Evolutionary conservation across 768 basidiomycete species (phyloP).

Genomic region (Serpula lacrymans): DNA sequence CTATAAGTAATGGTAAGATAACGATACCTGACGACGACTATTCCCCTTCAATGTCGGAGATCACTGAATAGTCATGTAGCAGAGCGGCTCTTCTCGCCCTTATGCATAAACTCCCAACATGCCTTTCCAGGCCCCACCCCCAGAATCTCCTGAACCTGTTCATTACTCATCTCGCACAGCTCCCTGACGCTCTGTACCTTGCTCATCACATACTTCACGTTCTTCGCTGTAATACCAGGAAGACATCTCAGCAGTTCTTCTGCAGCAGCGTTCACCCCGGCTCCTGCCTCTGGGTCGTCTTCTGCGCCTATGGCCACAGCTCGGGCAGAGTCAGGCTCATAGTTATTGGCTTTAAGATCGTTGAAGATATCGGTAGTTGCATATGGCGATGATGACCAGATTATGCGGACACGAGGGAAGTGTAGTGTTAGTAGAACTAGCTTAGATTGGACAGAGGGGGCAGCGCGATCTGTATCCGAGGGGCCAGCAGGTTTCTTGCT

Average conservation of each 20-base stretch:
- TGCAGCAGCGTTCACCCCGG: conserved; percentile 67
- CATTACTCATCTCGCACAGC: conserved; percentile 60
- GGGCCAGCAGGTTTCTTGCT: conserved; percentile 41
- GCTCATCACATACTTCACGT: conserved; percentile 79
- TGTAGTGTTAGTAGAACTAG: conserved; percentile 84
- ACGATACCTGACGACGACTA: too few relatives aligned
- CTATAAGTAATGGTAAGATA: too few relatives aligned
- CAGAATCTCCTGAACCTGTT: conserved; percentile 66
- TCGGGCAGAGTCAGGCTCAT: conserved; percentile 75
- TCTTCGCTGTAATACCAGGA: conserved; percentile 84
- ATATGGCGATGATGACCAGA: conserved; percentile 97
- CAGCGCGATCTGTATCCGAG: conserved; percentile 28
- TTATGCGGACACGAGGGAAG: conserved; percentile 89
- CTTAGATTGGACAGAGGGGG: conserved; percentile 80
- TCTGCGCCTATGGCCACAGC: conserved; percentile 83
- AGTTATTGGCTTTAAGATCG: conserved; percentile 78
- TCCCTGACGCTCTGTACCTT: conserved; percentile 75
- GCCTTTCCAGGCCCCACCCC: conserved; percentile 79
- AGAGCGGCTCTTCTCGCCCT: conserved; percentile 56
- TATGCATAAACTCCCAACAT: conserved; percentile 82
- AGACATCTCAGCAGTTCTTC: conserved; percentile 81
- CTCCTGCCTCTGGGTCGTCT: conserved; percentile 62
- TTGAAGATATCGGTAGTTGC: conserved; percentile 89
- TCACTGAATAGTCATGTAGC: too few relatives aligned
- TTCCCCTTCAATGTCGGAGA: too few relatives aligned